Evolutionary conservation across 805 yeast genomes (phyloP).

Genomic region (Schwanniomyces yamadae): DNA sequence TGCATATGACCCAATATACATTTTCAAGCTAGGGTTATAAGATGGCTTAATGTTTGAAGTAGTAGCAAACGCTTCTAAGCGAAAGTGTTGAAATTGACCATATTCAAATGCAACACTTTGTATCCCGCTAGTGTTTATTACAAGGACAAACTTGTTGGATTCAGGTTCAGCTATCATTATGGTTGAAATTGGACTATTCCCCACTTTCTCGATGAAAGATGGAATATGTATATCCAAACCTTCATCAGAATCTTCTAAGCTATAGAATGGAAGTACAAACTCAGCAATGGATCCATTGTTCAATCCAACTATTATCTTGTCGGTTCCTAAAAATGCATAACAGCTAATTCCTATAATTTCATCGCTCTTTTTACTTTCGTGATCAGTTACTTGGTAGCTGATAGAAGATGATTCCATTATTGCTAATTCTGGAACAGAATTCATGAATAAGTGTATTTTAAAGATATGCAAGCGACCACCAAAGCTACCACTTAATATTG

Average conservation of each 20-base stretch:
- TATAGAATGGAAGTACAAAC: constrained; percentile 39
- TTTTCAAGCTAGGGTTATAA: constrained; percentile 26
- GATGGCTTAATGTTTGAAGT: constrained; percentile 27
- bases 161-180: constrained; percentile 26
- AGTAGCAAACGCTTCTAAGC: constrained; percentile 23
- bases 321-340: constrained; percentile 46
- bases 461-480: constrained; percentile 56
- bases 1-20: constrained; percentile 25
- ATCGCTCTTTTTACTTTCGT: constrained; percentile 6
- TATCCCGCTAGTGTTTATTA: constrained; percentile 31
- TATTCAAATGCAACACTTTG: constrained; percentile 24
- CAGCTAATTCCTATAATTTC: constrained; percentile 37
- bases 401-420: constrained; percentile 23
- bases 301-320: constrained; percentile 54
- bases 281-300: constrained; percentile 61
- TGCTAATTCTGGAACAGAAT: constrained; percentile 10
- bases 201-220: constrained; percentile 29
- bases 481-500: constrained; percentile 51
- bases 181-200: constrained; percentile 31
- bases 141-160: constrained; percentile 18
- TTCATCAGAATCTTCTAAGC: constrained; percentile 5
- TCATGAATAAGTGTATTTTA: constrained; percentile 29
- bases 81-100: constrained; percentile 27
- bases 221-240: constrained; percentile 24
- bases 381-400: constrained; percentile 15